A percentile compares a stretch with the other conserved stretches of the same genome.
Conservation (phyloP, 129 eudicot genomes). For the Gnaphalium uliginosum region DNA sequence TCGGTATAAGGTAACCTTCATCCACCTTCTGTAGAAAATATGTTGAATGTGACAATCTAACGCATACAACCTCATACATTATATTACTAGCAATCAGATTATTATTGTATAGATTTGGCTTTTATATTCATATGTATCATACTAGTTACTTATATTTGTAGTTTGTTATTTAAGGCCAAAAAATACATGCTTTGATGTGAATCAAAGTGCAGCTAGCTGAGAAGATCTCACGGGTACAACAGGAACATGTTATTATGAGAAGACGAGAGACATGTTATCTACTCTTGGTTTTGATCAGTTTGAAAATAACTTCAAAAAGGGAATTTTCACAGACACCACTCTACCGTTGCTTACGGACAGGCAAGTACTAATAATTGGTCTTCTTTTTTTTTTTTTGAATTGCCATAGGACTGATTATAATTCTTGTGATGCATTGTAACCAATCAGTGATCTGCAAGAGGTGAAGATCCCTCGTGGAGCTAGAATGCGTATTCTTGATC, state of each 20-base stretch:
- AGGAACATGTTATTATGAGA: neutral
- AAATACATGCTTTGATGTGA: neutral
- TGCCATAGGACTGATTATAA: neutral
- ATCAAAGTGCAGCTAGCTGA: no score
- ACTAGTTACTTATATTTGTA: no score
- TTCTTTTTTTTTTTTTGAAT: neutral
- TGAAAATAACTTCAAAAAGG: constrained; percentile 1
- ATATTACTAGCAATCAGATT: no score
- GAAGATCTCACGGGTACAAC: neutral
- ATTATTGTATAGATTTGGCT: no score
- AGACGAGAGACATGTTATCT: neutral
- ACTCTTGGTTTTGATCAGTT: neutral
- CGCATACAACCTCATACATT: no score
- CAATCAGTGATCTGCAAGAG: constrained; percentile 3
- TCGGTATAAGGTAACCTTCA: neutral
- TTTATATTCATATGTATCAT: no score
- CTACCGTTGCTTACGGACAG: constrained; percentile 9
- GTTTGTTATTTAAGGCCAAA: neutral
- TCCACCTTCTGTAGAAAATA: neutral
- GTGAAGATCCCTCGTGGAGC: neutral
- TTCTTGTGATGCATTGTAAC: neutral
- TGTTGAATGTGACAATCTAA: neutral
- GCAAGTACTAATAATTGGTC: neutral
- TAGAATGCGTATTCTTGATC: neutral
- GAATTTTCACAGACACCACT: neutral